Base-by-base conservation (phyloP, 2,329 filamentous ascomycete species). In the Acephala macrosclerotiorum region DNA sequence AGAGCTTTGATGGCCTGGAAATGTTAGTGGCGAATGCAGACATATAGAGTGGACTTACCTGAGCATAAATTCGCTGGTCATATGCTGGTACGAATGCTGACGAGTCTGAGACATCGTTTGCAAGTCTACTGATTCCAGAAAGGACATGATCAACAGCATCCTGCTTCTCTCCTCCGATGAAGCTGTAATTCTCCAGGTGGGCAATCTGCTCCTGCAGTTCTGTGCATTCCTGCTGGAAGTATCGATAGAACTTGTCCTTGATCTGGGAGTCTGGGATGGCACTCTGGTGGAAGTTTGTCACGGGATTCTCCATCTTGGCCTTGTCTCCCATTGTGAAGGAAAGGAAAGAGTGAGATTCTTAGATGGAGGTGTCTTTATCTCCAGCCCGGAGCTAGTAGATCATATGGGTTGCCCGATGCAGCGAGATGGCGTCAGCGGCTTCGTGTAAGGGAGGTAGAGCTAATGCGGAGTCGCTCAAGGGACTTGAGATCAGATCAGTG, bases 41-140 rank as follows among this genome's bases (percentile, higher is more conserved):
- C 33, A 9, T 12, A 29, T 0, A 20, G 12, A 16, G 26, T 56
- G 16, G 47, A 60, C 74, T 62, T 79, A 94, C 92, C 80, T 94
- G 89, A 51, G 90, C 87, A 75, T 97, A 98, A 26, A 91, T 90
- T 72, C 92, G 88, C 77, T 96, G 93, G 74, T 98, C 96, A 76
- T 97, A 96, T 8, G 93, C 89, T 2, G 96, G 94, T 18, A 97
- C 87, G 71, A 90, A 93, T 63, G 90, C 89, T 1, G 91, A 88
- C 0, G 92, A 91, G 79, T 97, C 94, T 71, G 92, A 90, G 45
- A 97, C 92, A 73, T 96, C 90, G 69, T 91, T 91, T 1, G 93
- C 94, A 18, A 98, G 84, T 64, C 88, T 87, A 35, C 92, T 89
- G 73, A 98, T 96, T 68, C 88, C 87, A 18, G 91, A 89, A 16